These are phyloP conservation scores for Gossypium mustelinum DNA, from an alignment of 345 rosid genomes.

Conservation along the genomic window DNA sequence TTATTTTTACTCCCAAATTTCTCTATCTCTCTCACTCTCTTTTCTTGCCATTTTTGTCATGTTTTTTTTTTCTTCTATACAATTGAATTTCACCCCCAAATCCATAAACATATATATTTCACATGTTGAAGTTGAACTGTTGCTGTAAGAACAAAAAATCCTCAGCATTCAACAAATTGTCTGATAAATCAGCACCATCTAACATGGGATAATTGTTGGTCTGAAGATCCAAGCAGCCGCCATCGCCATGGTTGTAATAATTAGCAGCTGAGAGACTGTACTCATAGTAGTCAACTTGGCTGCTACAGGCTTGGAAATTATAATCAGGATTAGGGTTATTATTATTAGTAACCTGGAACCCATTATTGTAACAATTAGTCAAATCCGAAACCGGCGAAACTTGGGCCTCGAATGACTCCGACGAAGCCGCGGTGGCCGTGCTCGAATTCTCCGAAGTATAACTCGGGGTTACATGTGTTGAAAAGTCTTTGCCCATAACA, in stretches of 20 bases:
- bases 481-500: slow-evolving; percentile 17
- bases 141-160: slow-evolving; percentile 66
- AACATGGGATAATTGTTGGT: slow-evolving; percentile 37
- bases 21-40: not conserved
- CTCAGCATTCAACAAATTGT: slow-evolving; percentile 73
- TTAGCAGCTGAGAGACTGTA: slow-evolving; percentile 40
- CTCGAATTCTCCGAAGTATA: slow-evolving; percentile 64
- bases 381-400: slow-evolving; percentile 62
- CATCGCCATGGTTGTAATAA: slow-evolving; percentile 38
- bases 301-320: slow-evolving; percentile 29
- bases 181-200: slow-evolving; percentile 48
- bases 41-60: not conserved
- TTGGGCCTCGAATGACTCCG: slow-evolving; percentile 56
- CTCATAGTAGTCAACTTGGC: slow-evolving; percentile 39
- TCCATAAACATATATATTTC: not conserved
- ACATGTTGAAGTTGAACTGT: slow-evolving; percentile 51
- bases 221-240: slow-evolving; percentile 30
- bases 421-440: slow-evolving; percentile 45
- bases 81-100: slow-evolving; percentile 10
- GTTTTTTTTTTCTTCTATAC: not conserved
- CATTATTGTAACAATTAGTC: slow-evolving; percentile 34
- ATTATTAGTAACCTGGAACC: slow-evolving; percentile 30
- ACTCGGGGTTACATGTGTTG: slow-evolving; percentile 14
- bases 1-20: not conserved
- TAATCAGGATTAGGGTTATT: slow-evolving; percentile 40